Percentiles rank a stretch among this genome's conserved stretches.
phyloP scores from a whole-genome alignment of 495 filamentous ascomycete species.

The Amorphotheca resinae region DNA sequence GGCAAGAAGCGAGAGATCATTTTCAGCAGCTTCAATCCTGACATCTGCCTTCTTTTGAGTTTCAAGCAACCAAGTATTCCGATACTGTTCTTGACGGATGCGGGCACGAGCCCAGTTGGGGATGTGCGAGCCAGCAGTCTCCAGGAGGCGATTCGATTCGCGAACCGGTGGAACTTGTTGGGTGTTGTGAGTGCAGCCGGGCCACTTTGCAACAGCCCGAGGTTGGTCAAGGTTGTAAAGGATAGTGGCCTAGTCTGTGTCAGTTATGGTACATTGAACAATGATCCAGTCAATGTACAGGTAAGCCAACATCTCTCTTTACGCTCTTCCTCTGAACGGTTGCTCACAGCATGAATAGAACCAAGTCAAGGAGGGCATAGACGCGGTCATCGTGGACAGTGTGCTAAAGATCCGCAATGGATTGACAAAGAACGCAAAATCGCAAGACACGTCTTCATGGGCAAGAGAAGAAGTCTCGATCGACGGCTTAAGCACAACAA shows the following conservation, averaged over 20 bases:
- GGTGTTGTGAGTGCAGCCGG: constrained; percentile 79
- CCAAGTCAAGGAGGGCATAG: constrained; percentile 91
- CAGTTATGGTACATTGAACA: constrained; percentile 85
- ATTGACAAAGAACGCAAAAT: constrained; percentile 25
- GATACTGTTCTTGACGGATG: constrained; percentile 87
- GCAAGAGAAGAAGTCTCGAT: too few relatives aligned
- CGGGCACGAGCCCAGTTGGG: constrained; percentile 53
- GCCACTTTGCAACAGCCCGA: constrained; percentile 73
- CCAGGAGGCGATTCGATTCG: constrained; percentile 92
- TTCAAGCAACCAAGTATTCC: constrained; percentile 96
- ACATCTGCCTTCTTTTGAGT: constrained; percentile 82
- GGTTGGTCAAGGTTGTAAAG: constrained; percentile 93
- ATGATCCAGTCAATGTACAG: constrained; percentile 71
- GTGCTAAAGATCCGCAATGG: constrained; percentile 63
- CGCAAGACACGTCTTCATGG: not conserved
- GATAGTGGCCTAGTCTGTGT: constrained; percentile 89
- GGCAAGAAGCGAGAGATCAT: constrained; percentile 70
- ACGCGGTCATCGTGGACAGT: constrained; percentile 92
- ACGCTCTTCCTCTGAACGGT: not conserved
- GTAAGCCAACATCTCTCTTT: constrained; percentile 33
- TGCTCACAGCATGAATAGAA: constrained; percentile 32
- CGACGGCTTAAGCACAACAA: too few relatives aligned
- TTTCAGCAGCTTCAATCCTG: constrained; percentile 94
- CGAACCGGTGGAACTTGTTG: constrained; percentile 83
- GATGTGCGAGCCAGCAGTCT: constrained; percentile 87